Base-by-base conservation (phyloP, 495 filamentous ascomycete species). In the Podospora pseudopauciseta region DNA sequence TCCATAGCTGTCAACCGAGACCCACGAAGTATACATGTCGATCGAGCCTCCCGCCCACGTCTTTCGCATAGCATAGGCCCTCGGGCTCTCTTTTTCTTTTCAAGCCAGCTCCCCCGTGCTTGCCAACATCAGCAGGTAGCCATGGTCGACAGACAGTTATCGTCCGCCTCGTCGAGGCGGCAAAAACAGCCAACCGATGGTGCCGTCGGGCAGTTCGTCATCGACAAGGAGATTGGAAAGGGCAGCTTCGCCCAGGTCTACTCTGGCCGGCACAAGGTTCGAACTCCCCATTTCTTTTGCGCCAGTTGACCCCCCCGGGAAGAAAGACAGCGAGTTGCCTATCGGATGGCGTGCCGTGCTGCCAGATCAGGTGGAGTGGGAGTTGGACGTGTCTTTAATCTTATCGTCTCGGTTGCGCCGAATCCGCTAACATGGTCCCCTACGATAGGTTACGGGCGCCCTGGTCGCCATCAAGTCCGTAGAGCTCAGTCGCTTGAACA, bases 231-330 rank as follows among this genome's bases (percentile, higher is more conserved):
- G 80, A 96, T 97, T 73, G 94, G 94, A 63, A 92, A 92, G 81
- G 94, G 94, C 54, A 97, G 94, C 85, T 97, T 97, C 83, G 94
- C 94, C 67, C 92, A 91, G 65, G 94, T 97, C 69, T 97, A 93
- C 77, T 87, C 89, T 77, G 94, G 91, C 72, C 87, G 88, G 56
- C 92, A 95, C 76, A 89, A 88, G 79, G 93, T 96, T 82, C 82
- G 90, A 64, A 54, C 64, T 19, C 20, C 49, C 63, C 30, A 58
- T 34, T 68, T 34, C 57, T 18, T 32, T 30, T 27, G n/a, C n/a
- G 44, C 16, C 39, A 49, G 5, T 49, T 49, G 39, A 13, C 2
- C 39, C 39, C 18, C 13, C 26, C 53, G 2, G 19, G 20, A n/a
- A 60, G 2, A 11, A 19, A 32, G 3, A 5, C 15, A 5, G 27